These are phyloP conservation scores for Singerocomus rubriflavus DNA, from an alignment of 1,284 basidiomycete genomes.

Conservation along the genomic window DNA sequence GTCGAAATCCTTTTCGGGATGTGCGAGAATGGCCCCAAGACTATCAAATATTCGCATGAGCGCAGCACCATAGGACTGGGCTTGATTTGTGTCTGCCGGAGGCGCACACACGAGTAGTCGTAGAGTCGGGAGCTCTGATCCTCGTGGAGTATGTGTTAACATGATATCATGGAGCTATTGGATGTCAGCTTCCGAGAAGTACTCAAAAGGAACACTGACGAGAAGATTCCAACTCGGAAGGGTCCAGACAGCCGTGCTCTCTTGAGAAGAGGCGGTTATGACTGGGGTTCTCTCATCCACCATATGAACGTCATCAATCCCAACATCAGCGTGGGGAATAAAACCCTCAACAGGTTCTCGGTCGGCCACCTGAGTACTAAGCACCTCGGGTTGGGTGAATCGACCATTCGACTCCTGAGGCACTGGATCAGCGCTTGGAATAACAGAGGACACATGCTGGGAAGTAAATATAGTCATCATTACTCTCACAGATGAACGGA, in stretches of 20 bases:
- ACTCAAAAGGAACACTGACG: slow-evolving; percentile 37
- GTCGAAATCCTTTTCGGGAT: slow-evolving; percentile 35
- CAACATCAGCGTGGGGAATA: slow-evolving; percentile 12
- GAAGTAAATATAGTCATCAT: not conserved
- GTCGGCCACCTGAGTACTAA: slow-evolving; percentile 14
- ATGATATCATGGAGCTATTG: slow-evolving; percentile 56
- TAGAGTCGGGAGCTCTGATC: slow-evolving; percentile 44
- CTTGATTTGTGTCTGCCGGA: slow-evolving; percentile 28
- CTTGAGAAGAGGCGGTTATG: slow-evolving; percentile 17
- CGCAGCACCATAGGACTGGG: slow-evolving; percentile 38
- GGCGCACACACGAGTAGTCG: slow-evolving; percentile 51
- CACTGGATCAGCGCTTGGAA: slow-evolving; percentile 6
- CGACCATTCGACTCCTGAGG: slow-evolving; percentile 6
- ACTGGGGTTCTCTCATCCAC: slow-evolving; percentile 17
- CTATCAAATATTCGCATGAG: slow-evolving; percentile 47
- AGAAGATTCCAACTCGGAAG: slow-evolving; percentile 52
- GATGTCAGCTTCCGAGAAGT: slow-evolving; percentile 5
- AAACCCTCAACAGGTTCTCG: slow-evolving; percentile 14
- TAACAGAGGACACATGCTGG: slow-evolving; percentile 8
- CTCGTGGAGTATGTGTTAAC: slow-evolving; percentile 49
- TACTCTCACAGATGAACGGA: not conserved
- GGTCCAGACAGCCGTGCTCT: slow-evolving; percentile 35
- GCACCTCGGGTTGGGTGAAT: slow-evolving; percentile 10
- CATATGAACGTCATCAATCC: slow-evolving; percentile 23
- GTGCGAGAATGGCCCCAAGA: slow-evolving; percentile 41